Evolutionary conservation across 805 yeast genomes (phyloP).

Genomic region (Barnettozyma sp.): DNA sequence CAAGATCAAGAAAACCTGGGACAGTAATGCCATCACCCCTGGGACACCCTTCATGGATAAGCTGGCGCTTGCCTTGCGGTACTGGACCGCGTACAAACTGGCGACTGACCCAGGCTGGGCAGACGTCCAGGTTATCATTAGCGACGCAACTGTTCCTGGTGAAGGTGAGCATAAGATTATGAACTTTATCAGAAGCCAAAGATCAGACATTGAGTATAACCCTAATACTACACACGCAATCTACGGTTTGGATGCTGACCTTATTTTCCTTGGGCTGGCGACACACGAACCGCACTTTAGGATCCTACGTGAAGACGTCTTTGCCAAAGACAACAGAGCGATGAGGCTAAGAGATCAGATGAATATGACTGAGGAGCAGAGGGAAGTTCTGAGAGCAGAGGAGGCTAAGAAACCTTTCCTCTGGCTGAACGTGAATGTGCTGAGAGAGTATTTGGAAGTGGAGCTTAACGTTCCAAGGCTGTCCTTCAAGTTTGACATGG

Average conservation of each 20-base stretch:
- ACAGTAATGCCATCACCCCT: conserved; percentile 93
- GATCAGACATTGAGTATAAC: conserved; percentile 66
- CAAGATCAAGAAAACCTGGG: conserved; percentile 78
- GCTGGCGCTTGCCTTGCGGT: conserved; percentile 72
- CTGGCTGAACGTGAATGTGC: conserved; percentile 85
- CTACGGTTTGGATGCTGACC: conserved; percentile 93
- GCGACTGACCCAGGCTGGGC: conserved; percentile 87
- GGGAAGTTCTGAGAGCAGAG: conserved; percentile 27
- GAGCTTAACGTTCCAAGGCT: conserved; percentile 69
- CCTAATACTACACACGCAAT: conserved; percentile 87
- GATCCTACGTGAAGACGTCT: conserved; percentile 92
- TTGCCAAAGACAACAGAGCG: conserved; percentile 51
- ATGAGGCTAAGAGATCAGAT: conserved; percentile 43
- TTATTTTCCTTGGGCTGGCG: conserved; percentile 86
- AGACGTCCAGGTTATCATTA: conserved; percentile 62
- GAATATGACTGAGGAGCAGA: conserved; percentile 55
- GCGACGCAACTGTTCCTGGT: conserved; percentile 97
- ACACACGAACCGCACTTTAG: conserved; percentile 95
- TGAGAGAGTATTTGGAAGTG: conserved; percentile 80
- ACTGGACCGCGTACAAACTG: conserved; percentile 82
- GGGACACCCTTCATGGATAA: conserved; percentile 96
- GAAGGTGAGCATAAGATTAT: conserved; percentile 98
- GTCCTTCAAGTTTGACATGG: conserved; percentile 76
- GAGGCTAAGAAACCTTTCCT: conserved; percentile 70
- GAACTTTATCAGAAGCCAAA: conserved; percentile 79